A percentile compares a stretch with the other conserved stretches of the same genome.
Conservation (phyloP, 306 rosid species). For the Spatholobus suberectus region DNA sequence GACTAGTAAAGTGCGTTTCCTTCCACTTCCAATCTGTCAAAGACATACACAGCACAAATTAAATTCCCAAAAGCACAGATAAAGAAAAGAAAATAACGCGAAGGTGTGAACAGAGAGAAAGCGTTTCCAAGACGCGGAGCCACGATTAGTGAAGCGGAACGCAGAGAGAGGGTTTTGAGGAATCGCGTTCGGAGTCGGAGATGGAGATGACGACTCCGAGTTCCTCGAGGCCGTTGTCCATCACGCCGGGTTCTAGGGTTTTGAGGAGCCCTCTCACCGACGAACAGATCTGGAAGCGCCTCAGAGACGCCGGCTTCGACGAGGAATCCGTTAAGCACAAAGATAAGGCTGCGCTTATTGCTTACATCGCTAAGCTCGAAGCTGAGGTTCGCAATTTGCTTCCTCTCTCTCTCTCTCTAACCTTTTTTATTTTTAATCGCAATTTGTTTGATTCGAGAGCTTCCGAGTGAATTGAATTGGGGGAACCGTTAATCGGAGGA, state of each 20-base stretch:
- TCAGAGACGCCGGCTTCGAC: slow-evolving; percentile 80
- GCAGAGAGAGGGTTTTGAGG: neutral
- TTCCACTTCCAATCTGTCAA: neutral
- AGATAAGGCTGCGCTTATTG: slow-evolving; percentile 91
- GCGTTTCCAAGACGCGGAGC: slow-evolving; percentile 18
- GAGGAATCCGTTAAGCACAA: slow-evolving; percentile 82
- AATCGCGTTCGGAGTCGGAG: slow-evolving; percentile 39
- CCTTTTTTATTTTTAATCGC: neutral
- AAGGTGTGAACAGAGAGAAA: too few relatives aligned
- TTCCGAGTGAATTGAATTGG: slow-evolving; percentile 10
- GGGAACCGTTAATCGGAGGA: neutral
- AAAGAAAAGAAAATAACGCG: neutral
- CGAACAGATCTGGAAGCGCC: slow-evolving; percentile 88
- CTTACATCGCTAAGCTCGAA: slow-evolving; percentile 90
- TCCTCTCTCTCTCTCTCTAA: neutral
- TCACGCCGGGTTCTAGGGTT: slow-evolving; percentile 89
- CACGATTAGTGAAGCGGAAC: neutral
- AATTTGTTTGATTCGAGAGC: slow-evolving; percentile 1
- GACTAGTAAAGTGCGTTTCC: slow-evolving; percentile 34
- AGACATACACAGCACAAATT: neutral
- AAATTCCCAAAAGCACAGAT: neutral
- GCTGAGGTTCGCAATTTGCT: slow-evolving; percentile 67
- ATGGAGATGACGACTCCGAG: slow-evolving; percentile 68
- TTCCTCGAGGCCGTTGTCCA: slow-evolving; percentile 63
- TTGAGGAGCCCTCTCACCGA: slow-evolving; percentile 76